Base-by-base conservation (phyloP, 2,329 filamentous ascomycete genomes). In the Penicillium sp. region DNA sequence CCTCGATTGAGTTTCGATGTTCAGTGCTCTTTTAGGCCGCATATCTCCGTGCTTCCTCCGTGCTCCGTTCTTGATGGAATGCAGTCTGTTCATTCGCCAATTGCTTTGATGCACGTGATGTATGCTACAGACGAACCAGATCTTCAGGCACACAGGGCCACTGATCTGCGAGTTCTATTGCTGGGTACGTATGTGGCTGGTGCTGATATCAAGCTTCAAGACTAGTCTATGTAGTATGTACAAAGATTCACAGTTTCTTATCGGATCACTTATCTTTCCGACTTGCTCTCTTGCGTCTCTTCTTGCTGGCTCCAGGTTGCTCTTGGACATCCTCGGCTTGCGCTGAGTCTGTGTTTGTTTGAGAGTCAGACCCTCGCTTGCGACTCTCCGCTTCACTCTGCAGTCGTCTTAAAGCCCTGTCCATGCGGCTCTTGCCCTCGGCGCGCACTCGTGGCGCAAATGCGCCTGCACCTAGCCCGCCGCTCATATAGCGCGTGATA, bases 401-500 rank as follows among this genome's bases (percentile, higher is more conserved):
- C 55, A 95, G 76, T 68, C 80, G 84, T 57, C 81, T 82, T 55
- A 94, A 84, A 0, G 90, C 90, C 55, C 84, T 86, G 46, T 84
- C 85, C 88, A 95, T 82, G 71, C 89, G 88, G 66, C 87, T 92
- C 38, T 83, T 84, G 58, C 83, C 82, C 12, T 75, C 80, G 24
- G 77, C 73, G 56, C 78, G 83, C 61, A 86, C 85, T 56, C 88
- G 81, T 0, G 89, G 90, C 23, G 82, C 89, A 74, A 90, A 92
- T 0, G 82, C 83, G 60, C 86, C 82, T 38, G 77, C 82, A 12
- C 67, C 75, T 52, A 59, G 68, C n/a, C 69, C 62, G 1, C 93
- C 93, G 12, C 85, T 83, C 70, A 97, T 97, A 71, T 87, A 99
- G 23, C 86, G 81, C n/a, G 94, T 99, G 62, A 99, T 96, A 64